Base-by-base conservation (phyloP, 2,329 filamentous ascomycete species). In the Calonectria honghensis region DNA sequence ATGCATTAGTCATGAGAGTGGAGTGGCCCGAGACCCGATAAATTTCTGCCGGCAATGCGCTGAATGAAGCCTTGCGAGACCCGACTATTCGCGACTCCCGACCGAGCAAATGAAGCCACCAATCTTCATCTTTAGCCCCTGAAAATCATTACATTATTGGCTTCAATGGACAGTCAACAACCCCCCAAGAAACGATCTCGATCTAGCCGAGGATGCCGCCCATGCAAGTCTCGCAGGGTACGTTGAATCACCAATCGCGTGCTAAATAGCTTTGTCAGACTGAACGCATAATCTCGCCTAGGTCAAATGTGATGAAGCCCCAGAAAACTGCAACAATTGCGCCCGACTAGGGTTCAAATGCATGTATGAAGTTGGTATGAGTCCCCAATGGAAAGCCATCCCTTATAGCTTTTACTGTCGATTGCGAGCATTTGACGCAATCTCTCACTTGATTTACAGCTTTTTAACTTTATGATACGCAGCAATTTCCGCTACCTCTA, bases 241-340 rank as follows among this genome's bases (percentile, higher is more conserved):
- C 14, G 57, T 63, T 31, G 57, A 4, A 39, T 2, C 4, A 13
- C 14, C 37, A 41, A 18, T 31, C 13, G 4, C 7, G 35, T 6
- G 32, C 24, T 32, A 39, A 4, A 29, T 13, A 11, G 24, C 5
- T 27, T 41, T 11, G 18, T 6, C 5, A 29, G 39, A 4, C 57
- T 63, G 9, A 63, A 41, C 41, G 5, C n/a, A 29, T 13, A 13
- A 14, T 14, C 14, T 41, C 14, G 18, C 41, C 18, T n/a, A 63
- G 57, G 57, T 63, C 5, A 63, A 63, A 39, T 63, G 57, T 16
- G 57, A 63, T 14, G 57, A 63, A 63, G 37, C 27, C 16, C 57
- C 35, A 6, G 57, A 31, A 6, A 63, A 24, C 10, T 63, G 57
- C 14, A 63, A 63, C 37, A 41, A 63, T 24, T 63, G 57, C 18